Base-by-base conservation (phyloP, 1,284 basidiomycete species). In the Ceratobasidium sp. region DNA sequence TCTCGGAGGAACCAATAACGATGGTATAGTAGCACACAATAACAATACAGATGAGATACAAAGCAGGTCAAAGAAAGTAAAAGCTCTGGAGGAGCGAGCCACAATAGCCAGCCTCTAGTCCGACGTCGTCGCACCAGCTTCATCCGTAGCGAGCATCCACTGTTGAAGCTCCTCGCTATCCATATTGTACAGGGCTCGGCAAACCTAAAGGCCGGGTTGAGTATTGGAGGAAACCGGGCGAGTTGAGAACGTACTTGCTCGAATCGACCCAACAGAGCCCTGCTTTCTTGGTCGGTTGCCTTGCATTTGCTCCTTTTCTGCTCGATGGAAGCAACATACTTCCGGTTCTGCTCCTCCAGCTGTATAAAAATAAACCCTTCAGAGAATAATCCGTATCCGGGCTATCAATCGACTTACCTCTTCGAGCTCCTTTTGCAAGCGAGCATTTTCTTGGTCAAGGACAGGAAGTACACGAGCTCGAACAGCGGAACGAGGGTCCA, bases 401-500 rank as follows among this genome's bases (percentile, higher is more conserved):
- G 35, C 3, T 46, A 35, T 2, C n/a, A 27, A 14, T 33, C 30
- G 8, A 64, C 69, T 44, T 75, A 60, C 76, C 66, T 73, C 71
- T 44, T 71, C 70, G 14, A 79, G 69, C n/a, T 64, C 75, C 27
- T 64, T 73, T 54, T 79, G 76, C 48, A 79, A 57, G 16, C 76
- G 67, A 23, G 52, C 57, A 16, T 68, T 71, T 54, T 79, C 78
- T 35, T 62, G 55, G 30, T 73, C 70, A 27, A 79, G 54, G 23
- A 79, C 77, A 18, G 78, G 78, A 50, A 75, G 27, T 6, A 78
- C 65, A 14, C 78, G 68, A 20, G 76, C 78, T 54, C 78, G 59
- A 12, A 79, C 65, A 6, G 78, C 78, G n/a, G 76, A 59, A 12
- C 77, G 77, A 33, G 78, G 78, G 54, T 79, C 76, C n/a, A 79